Conservation (phyloP, 768 basidiomycete species). For the Lactarius evosmus region DNA sequence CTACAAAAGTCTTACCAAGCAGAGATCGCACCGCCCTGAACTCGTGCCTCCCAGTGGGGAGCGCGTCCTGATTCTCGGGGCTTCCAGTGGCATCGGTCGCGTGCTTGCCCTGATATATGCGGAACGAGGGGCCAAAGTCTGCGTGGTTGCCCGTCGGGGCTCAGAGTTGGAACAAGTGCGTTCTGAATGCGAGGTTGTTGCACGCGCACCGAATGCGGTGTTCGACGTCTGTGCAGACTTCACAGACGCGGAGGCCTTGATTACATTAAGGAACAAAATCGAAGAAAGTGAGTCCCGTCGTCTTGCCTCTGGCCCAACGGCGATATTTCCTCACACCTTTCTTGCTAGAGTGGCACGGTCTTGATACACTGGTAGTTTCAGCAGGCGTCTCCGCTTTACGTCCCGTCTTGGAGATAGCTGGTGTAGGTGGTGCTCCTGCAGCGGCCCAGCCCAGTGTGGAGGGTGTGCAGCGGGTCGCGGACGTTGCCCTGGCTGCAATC, state of each 20-base stretch:
- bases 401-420: slow-evolving; percentile 70
- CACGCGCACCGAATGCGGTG: slow-evolving; percentile 33
- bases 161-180: slow-evolving; percentile 55
- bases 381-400: slow-evolving; percentile 83
- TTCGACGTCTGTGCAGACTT: slow-evolving; percentile 62
- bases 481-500: slow-evolving; percentile 54
- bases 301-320: neutral
- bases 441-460: slow-evolving; percentile 42
- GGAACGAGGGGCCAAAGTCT: slow-evolving; percentile 68
- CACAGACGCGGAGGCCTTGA: slow-evolving; percentile 61
- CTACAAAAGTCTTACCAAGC: slow-evolving; percentile 1
- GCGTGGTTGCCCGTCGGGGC: slow-evolving; percentile 66
- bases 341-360: slow-evolving; percentile 65
- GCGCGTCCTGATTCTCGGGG: slow-evolving; percentile 78
- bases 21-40: slow-evolving; percentile 32
- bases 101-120: slow-evolving; percentile 70
- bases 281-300: slow-evolving; percentile 49
- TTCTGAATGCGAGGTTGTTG: slow-evolving; percentile 49
- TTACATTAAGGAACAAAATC: slow-evolving; percentile 51
- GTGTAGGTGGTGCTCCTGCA: slow-evolving; percentile 41
- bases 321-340: slow-evolving; percentile 1
- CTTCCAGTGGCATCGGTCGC: slow-evolving; percentile 78
- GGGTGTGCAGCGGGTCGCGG: slow-evolving; percentile 57
- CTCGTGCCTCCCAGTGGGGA: slow-evolving; percentile 49
- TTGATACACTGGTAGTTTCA: slow-evolving; percentile 79